These are phyloP conservation scores for Kodamaea jinghongensis DNA, from an alignment of 805 yeast species.

Conservation along the genomic window DNA sequence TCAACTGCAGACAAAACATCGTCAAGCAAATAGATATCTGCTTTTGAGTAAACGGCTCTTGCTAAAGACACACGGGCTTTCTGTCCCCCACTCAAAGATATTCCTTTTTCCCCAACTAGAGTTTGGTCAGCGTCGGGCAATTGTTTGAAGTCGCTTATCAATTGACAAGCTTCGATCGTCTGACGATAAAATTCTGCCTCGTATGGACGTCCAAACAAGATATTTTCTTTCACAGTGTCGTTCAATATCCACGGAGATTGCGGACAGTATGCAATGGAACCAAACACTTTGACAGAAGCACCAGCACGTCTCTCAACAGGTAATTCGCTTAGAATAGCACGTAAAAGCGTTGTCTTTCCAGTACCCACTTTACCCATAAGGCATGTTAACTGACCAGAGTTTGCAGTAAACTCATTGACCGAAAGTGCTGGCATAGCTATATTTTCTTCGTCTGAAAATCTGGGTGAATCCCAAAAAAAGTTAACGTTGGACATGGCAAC, in stretches of 20 bases:
- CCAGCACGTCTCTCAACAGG: constrained; percentile 16
- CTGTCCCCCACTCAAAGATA: constrained; percentile 61
- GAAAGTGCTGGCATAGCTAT: constrained; percentile 37
- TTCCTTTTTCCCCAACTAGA: constrained; percentile 59
- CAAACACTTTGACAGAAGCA: constrained; percentile 22
- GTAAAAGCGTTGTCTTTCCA: constrained; percentile 61
- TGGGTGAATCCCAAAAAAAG: constrained; percentile 46
- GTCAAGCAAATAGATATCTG: constrained; percentile 59
- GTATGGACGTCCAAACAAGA: constrained; percentile 47
- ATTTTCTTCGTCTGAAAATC: constrained; percentile 40
- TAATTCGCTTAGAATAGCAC: constrained; percentile 56
- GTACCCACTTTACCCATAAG: constrained; percentile 67
- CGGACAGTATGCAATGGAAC: constrained; percentile 58
- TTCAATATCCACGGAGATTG: constrained; percentile 58
- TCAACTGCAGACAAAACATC: constrained; percentile 72
- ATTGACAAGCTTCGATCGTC: constrained; percentile 49
- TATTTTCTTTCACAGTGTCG: constrained; percentile 49
- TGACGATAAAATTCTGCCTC: constrained; percentile 41
- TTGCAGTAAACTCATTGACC: constrained; percentile 47
- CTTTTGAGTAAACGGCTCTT: constrained; percentile 63
- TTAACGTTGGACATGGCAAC: constrained; percentile 47
- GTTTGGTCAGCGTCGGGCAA: constrained; percentile 55
- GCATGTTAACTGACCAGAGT: constrained; percentile 55
- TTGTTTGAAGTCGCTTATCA: constrained; percentile 44
- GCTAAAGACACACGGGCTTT: constrained; percentile 65